Conservation (phyloP, 768 basidiomycete species). For the Tulasnella sp. region DNA sequence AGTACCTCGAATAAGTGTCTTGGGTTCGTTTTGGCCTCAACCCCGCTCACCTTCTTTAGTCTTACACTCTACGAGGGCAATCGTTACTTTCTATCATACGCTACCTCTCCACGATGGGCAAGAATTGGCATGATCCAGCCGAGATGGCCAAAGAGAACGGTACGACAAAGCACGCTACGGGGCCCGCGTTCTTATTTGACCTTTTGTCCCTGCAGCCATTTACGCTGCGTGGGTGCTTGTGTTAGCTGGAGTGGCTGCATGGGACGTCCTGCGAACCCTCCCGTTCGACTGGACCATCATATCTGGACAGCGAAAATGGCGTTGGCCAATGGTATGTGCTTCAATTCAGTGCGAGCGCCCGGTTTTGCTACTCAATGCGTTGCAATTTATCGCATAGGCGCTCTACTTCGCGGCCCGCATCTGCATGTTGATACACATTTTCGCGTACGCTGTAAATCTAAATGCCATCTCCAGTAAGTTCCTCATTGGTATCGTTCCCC, state of each 20-base stretch:
- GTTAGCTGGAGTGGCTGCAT: conserved; percentile 6
- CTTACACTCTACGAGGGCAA: neutral
- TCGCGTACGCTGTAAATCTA: conserved; percentile 7
- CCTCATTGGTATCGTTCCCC: neutral
- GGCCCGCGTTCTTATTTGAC: neutral
- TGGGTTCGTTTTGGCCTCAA: neutral
- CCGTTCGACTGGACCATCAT: conserved; percentile 15
- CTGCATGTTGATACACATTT: conserved; percentile 11
- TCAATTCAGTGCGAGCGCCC: neutral
- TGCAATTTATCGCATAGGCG: neutral
- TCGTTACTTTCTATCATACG: neutral
- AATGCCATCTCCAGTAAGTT: conserved; percentile 7
- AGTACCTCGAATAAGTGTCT: neutral
- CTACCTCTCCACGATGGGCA: neutral
- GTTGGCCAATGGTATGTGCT: conserved; percentile 12
- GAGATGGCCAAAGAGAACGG: conserved; percentile 8
- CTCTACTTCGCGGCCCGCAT: conserved; percentile 11
- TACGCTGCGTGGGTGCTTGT: conserved; percentile 13
- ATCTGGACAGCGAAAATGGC: conserved; percentile 7
- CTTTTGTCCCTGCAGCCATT: conserved; percentile 3
- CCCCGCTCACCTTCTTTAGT: neutral
- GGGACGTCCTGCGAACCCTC: conserved; percentile 13
- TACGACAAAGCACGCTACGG: neutral
- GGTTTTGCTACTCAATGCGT: neutral
- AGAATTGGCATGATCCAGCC: conserved; percentile 5